phyloP scores from a whole-genome alignment of 805 yeast genomes.

The Ogataea zsoltii region DNA sequence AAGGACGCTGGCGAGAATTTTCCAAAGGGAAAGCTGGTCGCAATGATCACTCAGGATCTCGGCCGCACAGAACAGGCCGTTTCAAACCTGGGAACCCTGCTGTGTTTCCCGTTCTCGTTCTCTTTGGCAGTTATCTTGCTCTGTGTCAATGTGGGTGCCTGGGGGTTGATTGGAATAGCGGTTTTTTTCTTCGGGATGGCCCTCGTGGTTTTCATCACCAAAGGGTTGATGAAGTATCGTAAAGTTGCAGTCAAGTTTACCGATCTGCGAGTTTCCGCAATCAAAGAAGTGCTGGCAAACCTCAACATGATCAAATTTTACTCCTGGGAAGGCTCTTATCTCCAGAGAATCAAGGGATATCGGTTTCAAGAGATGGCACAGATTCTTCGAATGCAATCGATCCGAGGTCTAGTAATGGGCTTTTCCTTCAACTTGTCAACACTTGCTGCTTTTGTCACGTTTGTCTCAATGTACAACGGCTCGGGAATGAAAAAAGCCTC shows the following conservation, averaged over 20 bases:
- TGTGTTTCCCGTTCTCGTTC: constrained; percentile 63
- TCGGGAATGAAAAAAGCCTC: constrained; percentile 50
- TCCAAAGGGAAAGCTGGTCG: constrained; percentile 70
- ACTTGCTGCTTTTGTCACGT: constrained; percentile 64
- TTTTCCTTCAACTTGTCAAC: constrained; percentile 59
- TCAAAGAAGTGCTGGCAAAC: constrained; percentile 75
- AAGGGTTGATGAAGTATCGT: constrained; percentile 53
- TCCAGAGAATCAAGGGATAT: constrained; percentile 49
- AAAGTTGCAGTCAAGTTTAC: constrained; percentile 57
- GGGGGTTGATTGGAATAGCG: constrained; percentile 75
- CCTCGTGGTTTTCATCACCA: constrained; percentile 46
- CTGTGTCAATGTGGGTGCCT: constrained; percentile 64
- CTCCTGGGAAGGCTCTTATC: constrained; percentile 86
- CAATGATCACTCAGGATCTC: constrained; percentile 76
- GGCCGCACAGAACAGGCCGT: constrained; percentile 74
- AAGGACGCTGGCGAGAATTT: constrained; percentile 54
- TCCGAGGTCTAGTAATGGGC: constrained; percentile 59
- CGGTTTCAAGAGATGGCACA: constrained; percentile 61
- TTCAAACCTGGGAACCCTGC: constrained; percentile 61
- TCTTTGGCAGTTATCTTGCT: constrained; percentile 62
- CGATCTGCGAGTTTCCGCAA: constrained; percentile 70
- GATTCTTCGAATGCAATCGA: constrained; percentile 58
- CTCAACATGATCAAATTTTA: constrained; percentile 81
- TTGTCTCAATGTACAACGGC: constrained; percentile 40
- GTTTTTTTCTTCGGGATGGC: constrained; percentile 51